These are phyloP conservation scores for Colletotrichum costaricense DNA, from an alignment of 2,329 filamentous ascomycete genomes.

Conservation along the genomic window DNA sequence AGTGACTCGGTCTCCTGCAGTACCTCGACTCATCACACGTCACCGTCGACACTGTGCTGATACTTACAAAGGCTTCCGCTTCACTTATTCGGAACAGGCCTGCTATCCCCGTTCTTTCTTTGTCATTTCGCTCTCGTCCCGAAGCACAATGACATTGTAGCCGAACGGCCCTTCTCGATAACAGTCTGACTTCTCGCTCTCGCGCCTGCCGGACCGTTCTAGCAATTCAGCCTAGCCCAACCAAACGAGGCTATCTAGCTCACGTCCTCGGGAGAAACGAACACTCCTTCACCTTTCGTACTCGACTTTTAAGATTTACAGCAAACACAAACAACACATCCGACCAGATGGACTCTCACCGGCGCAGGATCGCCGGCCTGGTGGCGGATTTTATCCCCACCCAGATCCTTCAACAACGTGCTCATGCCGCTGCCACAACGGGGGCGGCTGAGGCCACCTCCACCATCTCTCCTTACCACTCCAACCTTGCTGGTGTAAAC, in stretches of 20 bases:
- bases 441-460: slow-evolving; percentile 46
- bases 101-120: slow-evolving; percentile 12
- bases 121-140: slow-evolving; percentile 14
- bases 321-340: slow-evolving; percentile 7
- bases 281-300: background rate
- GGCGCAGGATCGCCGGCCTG: slow-evolving; percentile 43
- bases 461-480: slow-evolving; percentile 67
- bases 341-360: slow-evolving; percentile 45
- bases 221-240: slow-evolving; percentile 3
- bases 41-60: slow-evolving; percentile 30
- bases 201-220: slow-evolving; percentile 22
- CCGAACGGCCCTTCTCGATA: slow-evolving; percentile 23
- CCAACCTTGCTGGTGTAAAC: slow-evolving; percentile 69
- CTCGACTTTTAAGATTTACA: slow-evolving; percentile 24
- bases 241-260: slow-evolving; percentile 1
- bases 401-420: slow-evolving; percentile 45
- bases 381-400: slow-evolving; percentile 44
- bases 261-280: slow-evolving; percentile 3
- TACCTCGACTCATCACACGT: slow-evolving; percentile 14
- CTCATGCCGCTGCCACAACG: slow-evolving; percentile 37
- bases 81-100: slow-evolving; percentile 25
- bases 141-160: slow-evolving; percentile 32
- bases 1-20: background rate
- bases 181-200: slow-evolving; percentile 12
- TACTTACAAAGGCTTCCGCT: slow-evolving; percentile 25